These are phyloP conservation scores for Aspergillus unguis DNA, from an alignment of 2,329 filamentous ascomycete genomes.

Conservation along the genomic window DNA sequence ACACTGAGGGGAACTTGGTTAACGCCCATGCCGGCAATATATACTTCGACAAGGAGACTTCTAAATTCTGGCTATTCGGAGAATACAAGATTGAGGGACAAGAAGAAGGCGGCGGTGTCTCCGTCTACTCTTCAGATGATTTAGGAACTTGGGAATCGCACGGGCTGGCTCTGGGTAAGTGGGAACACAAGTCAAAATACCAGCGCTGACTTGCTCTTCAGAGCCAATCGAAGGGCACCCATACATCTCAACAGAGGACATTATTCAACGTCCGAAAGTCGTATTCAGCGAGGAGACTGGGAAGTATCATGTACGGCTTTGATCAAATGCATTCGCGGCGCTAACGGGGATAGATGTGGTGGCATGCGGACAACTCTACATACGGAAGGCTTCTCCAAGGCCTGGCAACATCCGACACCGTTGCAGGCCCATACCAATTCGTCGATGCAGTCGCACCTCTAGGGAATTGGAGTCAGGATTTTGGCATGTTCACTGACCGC, in stretches of 20 bases:
- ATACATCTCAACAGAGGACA: background rate
- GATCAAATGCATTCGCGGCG: too few species aligned
- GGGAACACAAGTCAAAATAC: background rate
- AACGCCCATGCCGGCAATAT: constrained; percentile 62
- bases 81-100: constrained; percentile 60
- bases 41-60: constrained; percentile 50
- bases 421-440: constrained; percentile 55
- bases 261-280: background rate
- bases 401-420: constrained; percentile 52
- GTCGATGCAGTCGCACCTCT: constrained; percentile 54
- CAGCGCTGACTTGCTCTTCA: background rate
- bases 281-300: background rate
- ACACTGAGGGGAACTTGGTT: constrained; percentile 58
- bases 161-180: constrained; percentile 54
- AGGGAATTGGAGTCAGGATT: constrained; percentile 63
- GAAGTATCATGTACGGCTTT: background rate
- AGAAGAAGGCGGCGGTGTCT: constrained; percentile 58
- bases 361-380: constrained; percentile 59
- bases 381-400: constrained; percentile 58
- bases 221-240: background rate
- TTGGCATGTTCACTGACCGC: constrained; percentile 59
- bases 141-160: constrained; percentile 59
- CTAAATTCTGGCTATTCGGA: constrained; percentile 60
- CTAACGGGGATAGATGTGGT: constrained; percentile 47
- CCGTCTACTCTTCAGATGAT: constrained; percentile 60